A percentile compares a stretch with the other conserved stretches of the same genome.
These are phyloP conservation scores for Pharus latifolius DNA, from an alignment of 176 grass and related monocot genomes.

Conservation along the genomic window DNA sequence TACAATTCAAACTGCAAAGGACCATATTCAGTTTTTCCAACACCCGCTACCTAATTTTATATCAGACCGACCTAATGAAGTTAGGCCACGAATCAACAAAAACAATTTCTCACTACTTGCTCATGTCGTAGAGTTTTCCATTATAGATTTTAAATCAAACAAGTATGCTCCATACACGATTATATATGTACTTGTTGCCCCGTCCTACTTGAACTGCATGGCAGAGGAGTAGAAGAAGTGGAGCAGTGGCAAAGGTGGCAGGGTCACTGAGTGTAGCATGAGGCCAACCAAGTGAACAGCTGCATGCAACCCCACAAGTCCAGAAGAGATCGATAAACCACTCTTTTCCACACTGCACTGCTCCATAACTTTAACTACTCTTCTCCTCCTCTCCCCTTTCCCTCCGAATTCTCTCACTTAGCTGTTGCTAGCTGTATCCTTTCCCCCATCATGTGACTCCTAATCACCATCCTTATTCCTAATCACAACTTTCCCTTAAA, in stretches of 20 bases:
- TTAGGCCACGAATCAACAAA: too few relatives aligned
- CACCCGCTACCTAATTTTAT: too few relatives aligned
- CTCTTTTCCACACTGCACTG: background rate
- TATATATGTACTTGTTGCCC: too few relatives aligned
- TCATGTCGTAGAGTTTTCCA: too few relatives aligned
- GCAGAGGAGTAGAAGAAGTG: too few relatives aligned
- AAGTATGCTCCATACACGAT: too few relatives aligned
- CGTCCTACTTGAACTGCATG: constrained; percentile 1
- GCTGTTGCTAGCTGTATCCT: constrained; percentile 91
- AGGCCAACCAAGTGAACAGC: background rate
- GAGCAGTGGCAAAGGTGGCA: background rate
- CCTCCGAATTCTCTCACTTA: constrained; percentile 19
- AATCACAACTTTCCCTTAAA: constrained; percentile 6
- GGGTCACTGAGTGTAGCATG: constrained; percentile 17
- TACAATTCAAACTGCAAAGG: too few relatives aligned
- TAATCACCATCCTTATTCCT: constrained; percentile 28
- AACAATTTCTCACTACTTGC: too few relatives aligned
- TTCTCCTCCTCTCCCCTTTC: background rate
- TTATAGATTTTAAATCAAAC: too few relatives aligned
- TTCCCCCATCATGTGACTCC: constrained; percentile 57
- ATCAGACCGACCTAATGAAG: too few relatives aligned
- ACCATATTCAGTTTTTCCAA: too few relatives aligned
- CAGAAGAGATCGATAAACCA: background rate
- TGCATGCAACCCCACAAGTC: constrained; percentile 2
- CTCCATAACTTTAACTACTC: constrained; percentile 8